phyloP scores from a whole-genome alignment of 805 yeast species.

The Peterozyma xylosa region DNA sequence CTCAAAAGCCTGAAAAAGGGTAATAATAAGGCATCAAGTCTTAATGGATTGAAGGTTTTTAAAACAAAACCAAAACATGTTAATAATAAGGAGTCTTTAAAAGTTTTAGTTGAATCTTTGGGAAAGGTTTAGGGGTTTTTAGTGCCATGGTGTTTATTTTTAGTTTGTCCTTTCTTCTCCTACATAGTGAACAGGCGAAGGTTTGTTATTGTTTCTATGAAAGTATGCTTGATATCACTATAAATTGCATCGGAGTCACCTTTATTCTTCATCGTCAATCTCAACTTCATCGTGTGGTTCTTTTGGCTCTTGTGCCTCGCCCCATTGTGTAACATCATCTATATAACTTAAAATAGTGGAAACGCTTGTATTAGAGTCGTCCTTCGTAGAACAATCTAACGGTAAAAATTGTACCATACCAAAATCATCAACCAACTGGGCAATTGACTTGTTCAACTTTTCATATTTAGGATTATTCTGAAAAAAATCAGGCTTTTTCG shows the following conservation, averaged over 20 bases:
- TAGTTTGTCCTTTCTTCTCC: too few relatives aligned
- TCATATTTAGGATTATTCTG: conserved; percentile 49
- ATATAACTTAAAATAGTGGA: conserved; percentile 82
- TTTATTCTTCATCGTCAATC: conserved; percentile 43
- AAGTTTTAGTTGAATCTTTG: too few relatives aligned
- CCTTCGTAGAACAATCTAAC: conserved; percentile 53
- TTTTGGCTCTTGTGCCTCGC: conserved; percentile 92
- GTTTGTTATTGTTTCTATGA: too few relatives aligned
- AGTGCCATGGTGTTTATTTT: too few relatives aligned
- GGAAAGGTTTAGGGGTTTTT: too few relatives aligned
- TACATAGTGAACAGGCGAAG: too few relatives aligned
- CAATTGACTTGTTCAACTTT: conserved; percentile 72
- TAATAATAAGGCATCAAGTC: not conserved
- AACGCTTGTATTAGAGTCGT: conserved; percentile 67
- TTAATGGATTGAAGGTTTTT: not conserved
- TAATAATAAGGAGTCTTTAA: too few relatives aligned
- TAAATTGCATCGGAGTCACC: not conserved
- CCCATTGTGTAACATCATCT: conserved; percentile 98
- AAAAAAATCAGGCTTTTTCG: conserved; percentile 9
- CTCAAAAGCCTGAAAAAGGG: conserved; percentile 7
- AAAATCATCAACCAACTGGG: conserved; percentile 89
- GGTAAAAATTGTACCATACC: conserved; percentile 99
- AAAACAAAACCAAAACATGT: not conserved
- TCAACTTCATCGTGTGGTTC: conserved; percentile 80
- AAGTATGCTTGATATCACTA: not conserved